Evolutionary conservation across 2,329 filamentous ascomycete species (phyloP).

Genomic region (Sporothrix variecibatus): DNA sequence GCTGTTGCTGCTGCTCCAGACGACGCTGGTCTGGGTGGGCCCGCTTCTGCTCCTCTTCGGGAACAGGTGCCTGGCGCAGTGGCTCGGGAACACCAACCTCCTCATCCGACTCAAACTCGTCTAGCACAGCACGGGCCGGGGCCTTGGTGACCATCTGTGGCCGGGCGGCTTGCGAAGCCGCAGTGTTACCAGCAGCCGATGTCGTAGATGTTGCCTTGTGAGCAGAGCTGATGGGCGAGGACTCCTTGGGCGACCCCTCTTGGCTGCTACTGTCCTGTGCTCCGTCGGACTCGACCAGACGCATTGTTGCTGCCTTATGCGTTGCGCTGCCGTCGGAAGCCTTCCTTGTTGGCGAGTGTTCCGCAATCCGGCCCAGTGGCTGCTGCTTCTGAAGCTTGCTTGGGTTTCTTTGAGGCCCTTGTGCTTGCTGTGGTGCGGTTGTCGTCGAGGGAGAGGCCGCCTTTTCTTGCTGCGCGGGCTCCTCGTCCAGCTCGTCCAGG

Average conservation of each 20-base stretch:
- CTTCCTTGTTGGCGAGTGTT: slow-evolving; percentile 47
- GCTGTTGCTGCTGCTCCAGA: slow-evolving; percentile 41
- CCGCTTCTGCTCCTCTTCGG: slow-evolving; percentile 28
- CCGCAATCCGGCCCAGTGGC: slow-evolving; percentile 41
- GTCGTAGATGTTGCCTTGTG: slow-evolving; percentile 47
- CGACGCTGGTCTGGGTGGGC: slow-evolving; percentile 27
- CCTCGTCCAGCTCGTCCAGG: slow-evolving; percentile 46
- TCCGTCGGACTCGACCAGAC: slow-evolving; percentile 57
- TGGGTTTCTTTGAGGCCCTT: slow-evolving; percentile 55
- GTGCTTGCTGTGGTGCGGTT: slow-evolving; percentile 42
- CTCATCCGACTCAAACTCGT: slow-evolving; percentile 68
- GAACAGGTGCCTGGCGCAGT: slow-evolving; percentile 35
- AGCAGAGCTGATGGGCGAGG: slow-evolving; percentile 1
- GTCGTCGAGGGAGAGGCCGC: slow-evolving; percentile 70
- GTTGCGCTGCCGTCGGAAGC: slow-evolving; percentile 31
- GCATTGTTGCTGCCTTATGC: slow-evolving; percentile 49
- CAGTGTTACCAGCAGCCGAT: slow-evolving; percentile 41
- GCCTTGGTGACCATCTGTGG: slow-evolving; percentile 60
- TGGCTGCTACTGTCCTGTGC: slow-evolving; percentile 42
- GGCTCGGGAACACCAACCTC: slow-evolving; percentile 35
- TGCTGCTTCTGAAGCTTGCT: slow-evolving; percentile 73
- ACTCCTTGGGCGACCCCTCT: slow-evolving; percentile 4
- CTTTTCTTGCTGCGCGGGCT: slow-evolving; percentile 49
- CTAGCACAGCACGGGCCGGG: slow-evolving; percentile 65
- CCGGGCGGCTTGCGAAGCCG: slow-evolving; percentile 49